Conservation (phyloP, 805 yeast species). For the Myxozyma vanderwaltii region DNA sequence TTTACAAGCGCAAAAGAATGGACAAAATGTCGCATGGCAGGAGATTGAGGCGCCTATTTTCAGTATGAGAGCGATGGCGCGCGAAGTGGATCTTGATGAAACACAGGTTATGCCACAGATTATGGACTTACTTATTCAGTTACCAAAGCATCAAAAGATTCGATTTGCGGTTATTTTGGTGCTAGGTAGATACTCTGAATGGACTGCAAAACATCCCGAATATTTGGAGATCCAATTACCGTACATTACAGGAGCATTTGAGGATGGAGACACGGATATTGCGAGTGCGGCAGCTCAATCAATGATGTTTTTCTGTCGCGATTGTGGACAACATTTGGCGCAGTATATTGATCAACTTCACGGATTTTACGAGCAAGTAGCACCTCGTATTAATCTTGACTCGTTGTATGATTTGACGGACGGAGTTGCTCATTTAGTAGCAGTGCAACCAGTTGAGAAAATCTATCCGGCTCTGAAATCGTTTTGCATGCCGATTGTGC, state of each 20-base stretch:
- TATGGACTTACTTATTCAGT: slow-evolving; percentile 63
- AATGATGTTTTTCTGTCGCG: slow-evolving; percentile 90
- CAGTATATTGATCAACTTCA: slow-evolving; percentile 74
- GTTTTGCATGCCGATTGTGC: slow-evolving; percentile 69
- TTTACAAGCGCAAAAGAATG: slow-evolving; percentile 42
- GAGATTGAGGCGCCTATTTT: slow-evolving; percentile 86
- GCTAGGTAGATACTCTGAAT: slow-evolving; percentile 92
- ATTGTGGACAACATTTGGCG: slow-evolving; percentile 64
- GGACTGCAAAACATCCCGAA: slow-evolving; percentile 88
- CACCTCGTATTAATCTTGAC: slow-evolving; percentile 59
- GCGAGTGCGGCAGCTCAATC: slow-evolving; percentile 90
- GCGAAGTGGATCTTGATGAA: slow-evolving; percentile 74
- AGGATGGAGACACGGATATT: slow-evolving; percentile 50
- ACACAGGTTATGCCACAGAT: slow-evolving; percentile 70
- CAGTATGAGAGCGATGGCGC: slow-evolving; percentile 90
- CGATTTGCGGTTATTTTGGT: slow-evolving; percentile 92
- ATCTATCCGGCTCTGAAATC: slow-evolving; percentile 57
- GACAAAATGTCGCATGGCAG: slow-evolving; percentile 69
- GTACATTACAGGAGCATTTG: slow-evolving; percentile 78
- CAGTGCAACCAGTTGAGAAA: slow-evolving; percentile 54
- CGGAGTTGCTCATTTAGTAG: slow-evolving; percentile 83
- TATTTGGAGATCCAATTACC: slow-evolving; percentile 78
- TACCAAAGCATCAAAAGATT: slow-evolving; percentile 84
- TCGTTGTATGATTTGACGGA: slow-evolving; percentile 80
- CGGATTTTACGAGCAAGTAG: slow-evolving; percentile 64